Evolutionary conservation across 2,329 filamentous ascomycete genomes (phyloP).

Genomic region (Talaromyces atroroseus): DNA sequence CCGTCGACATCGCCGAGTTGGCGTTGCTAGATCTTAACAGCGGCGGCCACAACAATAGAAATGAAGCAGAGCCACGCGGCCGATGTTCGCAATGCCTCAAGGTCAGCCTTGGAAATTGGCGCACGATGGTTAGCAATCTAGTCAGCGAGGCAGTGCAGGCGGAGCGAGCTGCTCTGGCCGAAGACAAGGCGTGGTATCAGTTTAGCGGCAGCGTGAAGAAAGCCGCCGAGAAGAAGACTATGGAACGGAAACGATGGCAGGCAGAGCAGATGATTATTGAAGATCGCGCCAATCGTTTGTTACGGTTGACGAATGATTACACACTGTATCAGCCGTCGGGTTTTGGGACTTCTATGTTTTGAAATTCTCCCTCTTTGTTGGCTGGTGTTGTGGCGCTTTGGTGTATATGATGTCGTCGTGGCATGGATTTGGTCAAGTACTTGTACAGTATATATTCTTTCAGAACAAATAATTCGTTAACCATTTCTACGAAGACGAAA

Average conservation of each 20-base stretch:
- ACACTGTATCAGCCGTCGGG: slow-evolving; percentile 14
- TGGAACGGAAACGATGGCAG: slow-evolving; percentile 33
- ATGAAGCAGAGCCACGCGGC: slow-evolving; percentile 32
- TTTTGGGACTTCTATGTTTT: slow-evolving; percentile 5
- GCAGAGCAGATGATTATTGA: slow-evolving; percentile 36
- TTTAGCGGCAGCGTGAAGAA: slow-evolving; percentile 25
- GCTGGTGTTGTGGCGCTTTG: neutral
- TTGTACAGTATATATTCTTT: neutral
- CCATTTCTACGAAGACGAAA: too few relatives aligned
- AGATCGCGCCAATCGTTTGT: slow-evolving; percentile 28
- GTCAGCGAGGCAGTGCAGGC: slow-evolving; percentile 38
- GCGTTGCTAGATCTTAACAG: slow-evolving; percentile 40
- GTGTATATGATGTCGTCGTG: neutral
- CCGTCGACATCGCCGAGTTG: slow-evolving; percentile 72
- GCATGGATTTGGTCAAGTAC: neutral
- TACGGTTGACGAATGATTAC: slow-evolving; percentile 28
- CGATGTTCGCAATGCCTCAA: slow-evolving; percentile 72
- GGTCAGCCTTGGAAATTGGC: slow-evolving; percentile 76
- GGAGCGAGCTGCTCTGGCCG: slow-evolving; percentile 30
- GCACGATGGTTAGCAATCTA: slow-evolving; percentile 67
- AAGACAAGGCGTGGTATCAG: slow-evolving; percentile 23
- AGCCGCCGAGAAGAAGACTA: slow-evolving; percentile 22
- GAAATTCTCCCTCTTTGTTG: neutral
- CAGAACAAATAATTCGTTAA: neutral
- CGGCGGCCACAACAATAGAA: slow-evolving; percentile 17